Evolutionary conservation across 306 rosid species (phyloP).

Genomic region (Oxytropis ochrocephala): DNA sequence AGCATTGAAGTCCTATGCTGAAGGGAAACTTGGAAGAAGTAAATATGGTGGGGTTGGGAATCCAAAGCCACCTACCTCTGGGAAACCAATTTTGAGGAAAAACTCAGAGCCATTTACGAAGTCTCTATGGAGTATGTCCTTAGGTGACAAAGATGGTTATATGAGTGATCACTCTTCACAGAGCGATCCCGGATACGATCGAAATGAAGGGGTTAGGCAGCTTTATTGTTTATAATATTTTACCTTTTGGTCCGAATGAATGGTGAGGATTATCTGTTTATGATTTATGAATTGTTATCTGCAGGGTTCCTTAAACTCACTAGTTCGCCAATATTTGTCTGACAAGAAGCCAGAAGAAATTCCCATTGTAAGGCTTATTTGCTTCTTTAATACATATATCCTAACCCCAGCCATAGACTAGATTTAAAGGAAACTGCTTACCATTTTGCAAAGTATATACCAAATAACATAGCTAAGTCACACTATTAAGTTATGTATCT

Average conservation of each 20-base stretch:
- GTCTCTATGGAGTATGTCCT: conserved; percentile 33
- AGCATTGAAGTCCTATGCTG: conserved; percentile 66
- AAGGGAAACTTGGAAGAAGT: conserved; percentile 53
- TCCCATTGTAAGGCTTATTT: conserved; percentile 55
- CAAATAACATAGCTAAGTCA: not conserved
- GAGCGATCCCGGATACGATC: conserved; percentile 32
- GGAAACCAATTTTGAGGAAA: conserved; percentile 41
- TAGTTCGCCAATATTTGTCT: conserved; percentile 56
- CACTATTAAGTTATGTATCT: not conserved
- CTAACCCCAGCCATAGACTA: not conserved
- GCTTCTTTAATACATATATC: not conserved
- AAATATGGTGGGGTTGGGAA: conserved; percentile 42
- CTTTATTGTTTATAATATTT: conserved; percentile 13
- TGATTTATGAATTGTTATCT: conserved; percentile 12
- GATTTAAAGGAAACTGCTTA: not conserved
- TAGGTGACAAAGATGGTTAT: conserved; percentile 44
- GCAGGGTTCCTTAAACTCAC: conserved; percentile 53
- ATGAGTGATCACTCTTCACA: conserved; percentile 34
- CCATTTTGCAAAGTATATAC: not conserved
- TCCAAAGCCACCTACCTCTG: conserved; percentile 41
- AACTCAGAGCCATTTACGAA: conserved; percentile 62
- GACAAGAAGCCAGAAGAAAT: conserved; percentile 75
- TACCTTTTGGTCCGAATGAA: not conserved
- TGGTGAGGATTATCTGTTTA: not conserved
- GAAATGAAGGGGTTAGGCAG: conserved; percentile 53